Percentiles rank a stretch among this genome's conserved stretches.
phyloP scores from a whole-genome alignment of 805 yeast genomes.

The Yamadazyma scolyti region DNA sequence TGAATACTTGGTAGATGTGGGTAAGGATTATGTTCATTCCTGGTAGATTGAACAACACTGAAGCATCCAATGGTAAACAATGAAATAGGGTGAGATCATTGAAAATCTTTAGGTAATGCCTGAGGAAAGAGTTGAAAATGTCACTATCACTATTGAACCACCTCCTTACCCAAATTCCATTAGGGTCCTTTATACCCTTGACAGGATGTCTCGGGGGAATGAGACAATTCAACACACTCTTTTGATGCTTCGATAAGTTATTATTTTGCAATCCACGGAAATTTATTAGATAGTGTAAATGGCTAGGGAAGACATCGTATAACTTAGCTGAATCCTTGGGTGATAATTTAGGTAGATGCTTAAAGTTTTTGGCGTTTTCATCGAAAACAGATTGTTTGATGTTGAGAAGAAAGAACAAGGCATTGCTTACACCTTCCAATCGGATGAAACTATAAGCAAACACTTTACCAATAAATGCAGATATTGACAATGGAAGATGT shows the following conservation, averaged over 20 bases:
- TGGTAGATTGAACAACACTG: slow-evolving; percentile 28
- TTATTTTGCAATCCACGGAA: slow-evolving; percentile 24
- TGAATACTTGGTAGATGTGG: slow-evolving; percentile 44
- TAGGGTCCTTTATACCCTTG: slow-evolving; percentile 51
- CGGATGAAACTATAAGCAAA: slow-evolving; percentile 61
- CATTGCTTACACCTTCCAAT: slow-evolving; percentile 53
- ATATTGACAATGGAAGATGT: slow-evolving; percentile 49
- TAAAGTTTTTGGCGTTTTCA: slow-evolving; percentile 6
- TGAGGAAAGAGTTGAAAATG: slow-evolving; percentile 56
- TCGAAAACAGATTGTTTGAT: slow-evolving; percentile 48
- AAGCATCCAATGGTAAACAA: slow-evolving; percentile 1
- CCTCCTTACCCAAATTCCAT: slow-evolving; percentile 58
- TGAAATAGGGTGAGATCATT: slow-evolving; percentile 5
- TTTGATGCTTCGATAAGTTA: slow-evolving; percentile 23
- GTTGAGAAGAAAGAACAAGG: slow-evolving; percentile 53
- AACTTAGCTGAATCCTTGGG: slow-evolving; percentile 9
- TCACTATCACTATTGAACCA: slow-evolving; percentile 59
- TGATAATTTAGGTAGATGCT: neutral
- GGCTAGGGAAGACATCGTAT: slow-evolving; percentile 21
- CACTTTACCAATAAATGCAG: slow-evolving; percentile 68
- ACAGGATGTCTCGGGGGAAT: slow-evolving; percentile 42
- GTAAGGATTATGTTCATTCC: slow-evolving; percentile 44
- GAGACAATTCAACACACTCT: slow-evolving; percentile 28
- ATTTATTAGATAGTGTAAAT: slow-evolving; percentile 26
- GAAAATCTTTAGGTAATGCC: slow-evolving; percentile 47